Conservation (phyloP, 768 basidiomycete species). For the Coprinopsis strossmayeri region DNA sequence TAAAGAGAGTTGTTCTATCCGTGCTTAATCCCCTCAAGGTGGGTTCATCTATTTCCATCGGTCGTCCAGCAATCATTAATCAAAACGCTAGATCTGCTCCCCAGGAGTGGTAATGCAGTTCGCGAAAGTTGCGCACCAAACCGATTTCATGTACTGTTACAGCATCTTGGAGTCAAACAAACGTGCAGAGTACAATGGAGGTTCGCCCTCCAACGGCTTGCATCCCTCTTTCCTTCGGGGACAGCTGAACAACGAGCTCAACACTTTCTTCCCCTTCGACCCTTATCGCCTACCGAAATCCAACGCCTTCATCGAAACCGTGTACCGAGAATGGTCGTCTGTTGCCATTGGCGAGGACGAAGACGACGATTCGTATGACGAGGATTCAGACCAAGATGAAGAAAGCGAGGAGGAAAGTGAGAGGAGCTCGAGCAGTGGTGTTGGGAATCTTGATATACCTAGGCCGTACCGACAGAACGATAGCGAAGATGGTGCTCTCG, state of each 20-base stretch:
- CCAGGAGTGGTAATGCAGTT: conserved; percentile 89
- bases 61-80: background rate
- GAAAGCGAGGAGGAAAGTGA: background rate
- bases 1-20: conserved; percentile 77
- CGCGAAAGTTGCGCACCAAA: conserved; percentile 85
- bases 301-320: conserved; percentile 63
- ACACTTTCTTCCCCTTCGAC: conserved; percentile 97
- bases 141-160: conserved; percentile 91
- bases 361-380: conserved; percentile 13
- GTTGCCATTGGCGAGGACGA: conserved; percentile 65
- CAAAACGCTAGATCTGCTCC: conserved; percentile 66
- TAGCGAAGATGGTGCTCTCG: conserved; percentile 43
- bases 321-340: conserved; percentile 87
- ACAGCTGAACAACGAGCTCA: conserved; percentile 49
- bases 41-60: conserved; percentile 13
- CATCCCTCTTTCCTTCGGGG: conserved; percentile 26
- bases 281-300: conserved; percentile 89
- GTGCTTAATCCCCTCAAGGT: conserved; percentile 90
- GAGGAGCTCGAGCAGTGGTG: conserved; percentile 6
- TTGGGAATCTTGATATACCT: conserved; percentile 14
- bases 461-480: conserved; percentile 5
- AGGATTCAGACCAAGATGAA: conserved; percentile 1
- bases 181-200: conserved; percentile 25
- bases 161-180: conserved; percentile 87
- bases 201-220: background rate